Conservation (phyloP, 257 asterid species). For the Hygrophila difformis region DNA sequence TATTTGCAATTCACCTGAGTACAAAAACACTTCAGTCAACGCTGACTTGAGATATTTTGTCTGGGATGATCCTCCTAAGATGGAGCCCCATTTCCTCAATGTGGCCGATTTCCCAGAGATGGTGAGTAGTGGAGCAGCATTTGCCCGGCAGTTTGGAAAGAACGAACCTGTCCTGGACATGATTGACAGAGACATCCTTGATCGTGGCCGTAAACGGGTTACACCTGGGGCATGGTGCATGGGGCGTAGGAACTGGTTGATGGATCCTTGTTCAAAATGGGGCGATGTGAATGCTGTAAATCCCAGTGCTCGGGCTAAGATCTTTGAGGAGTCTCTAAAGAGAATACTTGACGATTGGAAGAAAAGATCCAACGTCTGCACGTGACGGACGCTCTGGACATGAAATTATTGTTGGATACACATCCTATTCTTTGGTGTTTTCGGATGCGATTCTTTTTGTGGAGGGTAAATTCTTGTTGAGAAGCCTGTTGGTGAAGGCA, state of each 20-base stretch:
- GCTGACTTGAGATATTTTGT: slow-evolving; percentile 79
- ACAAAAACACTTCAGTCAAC: slow-evolving; percentile 71
- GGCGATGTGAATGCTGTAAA: slow-evolving; percentile 66
- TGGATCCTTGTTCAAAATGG: slow-evolving; percentile 90
- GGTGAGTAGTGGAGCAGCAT: slow-evolving; percentile 81
- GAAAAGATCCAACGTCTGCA: slow-evolving; percentile 49
- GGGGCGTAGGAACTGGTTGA: slow-evolving; percentile 54
- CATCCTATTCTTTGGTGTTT: slow-evolving; percentile 31
- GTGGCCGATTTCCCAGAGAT: slow-evolving; percentile 52
- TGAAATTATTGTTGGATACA: slow-evolving; percentile 10
- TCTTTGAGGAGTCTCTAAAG: slow-evolving; percentile 37
- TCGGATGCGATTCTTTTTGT: slow-evolving; percentile 27
- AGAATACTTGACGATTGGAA: slow-evolving; percentile 42
- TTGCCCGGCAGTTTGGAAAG: slow-evolving; percentile 73
- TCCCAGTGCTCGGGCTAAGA: slow-evolving; percentile 57
- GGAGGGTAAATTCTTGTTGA: slow-evolving; percentile 18
- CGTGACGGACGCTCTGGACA: slow-evolving; percentile 21
- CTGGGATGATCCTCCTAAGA: slow-evolving; percentile 96
- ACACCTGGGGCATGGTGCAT: slow-evolving; percentile 96
- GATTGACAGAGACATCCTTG: slow-evolving; percentile 68
- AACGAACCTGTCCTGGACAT: slow-evolving; percentile 58
- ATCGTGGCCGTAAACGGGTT: slow-evolving; percentile 52
- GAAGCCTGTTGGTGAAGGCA: too few species aligned
- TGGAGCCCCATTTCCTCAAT: slow-evolving; percentile 79
- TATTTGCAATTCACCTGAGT: slow-evolving; percentile 68